Percentiles rank a stretch among this genome's conserved stretches.
Evolutionary conservation across 352 stramenopile species (phyloP).

Genomic region (Pythium brachiatum): DNA sequence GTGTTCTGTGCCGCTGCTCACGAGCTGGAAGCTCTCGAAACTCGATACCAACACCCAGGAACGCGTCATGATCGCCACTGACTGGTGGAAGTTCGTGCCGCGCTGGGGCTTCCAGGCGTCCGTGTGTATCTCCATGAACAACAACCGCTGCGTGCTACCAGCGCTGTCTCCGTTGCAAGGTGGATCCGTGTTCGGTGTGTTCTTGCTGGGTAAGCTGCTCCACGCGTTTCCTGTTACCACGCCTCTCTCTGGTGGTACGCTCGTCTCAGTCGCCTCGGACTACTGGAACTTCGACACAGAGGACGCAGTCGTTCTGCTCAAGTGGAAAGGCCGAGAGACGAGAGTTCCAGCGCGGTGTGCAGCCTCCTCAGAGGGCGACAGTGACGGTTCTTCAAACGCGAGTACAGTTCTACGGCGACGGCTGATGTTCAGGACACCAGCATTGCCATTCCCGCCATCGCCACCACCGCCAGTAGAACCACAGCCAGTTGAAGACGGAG

Average conservation of each 20-base stretch:
- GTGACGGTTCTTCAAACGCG: neutral
- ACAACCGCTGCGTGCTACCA: constrained; percentile 19
- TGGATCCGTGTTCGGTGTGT: constrained; percentile 28
- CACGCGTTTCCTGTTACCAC: constrained; percentile 39
- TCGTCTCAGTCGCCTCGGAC: constrained; percentile 43
- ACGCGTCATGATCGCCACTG: constrained; percentile 12
- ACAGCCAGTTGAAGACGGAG: neutral
- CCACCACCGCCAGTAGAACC: neutral
- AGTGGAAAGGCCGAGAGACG: constrained; percentile 38
- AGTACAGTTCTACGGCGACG: constrained; percentile 20
- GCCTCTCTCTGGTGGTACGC: constrained; percentile 41
- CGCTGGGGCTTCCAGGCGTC: constrained; percentile 16
- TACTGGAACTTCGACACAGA: constrained; percentile 64
- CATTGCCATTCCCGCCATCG: constrained; percentile 32
- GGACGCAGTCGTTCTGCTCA: constrained; percentile 44
- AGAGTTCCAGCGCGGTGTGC: constrained; percentile 36
- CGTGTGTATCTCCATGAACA: constrained; percentile 53
- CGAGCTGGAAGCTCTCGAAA: constrained; percentile 34
- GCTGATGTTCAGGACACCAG: constrained; percentile 42
- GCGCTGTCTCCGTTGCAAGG: neutral
- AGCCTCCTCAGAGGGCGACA: constrained; percentile 1
- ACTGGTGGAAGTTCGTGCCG: constrained; percentile 30
- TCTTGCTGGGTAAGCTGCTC: constrained; percentile 30
- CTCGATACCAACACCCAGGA: constrained; percentile 11
- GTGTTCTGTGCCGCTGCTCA: constrained; percentile 38